Base-by-base conservation (phyloP, 2,329 filamentous ascomycete species). In the Thyridium curvatum region DNA sequence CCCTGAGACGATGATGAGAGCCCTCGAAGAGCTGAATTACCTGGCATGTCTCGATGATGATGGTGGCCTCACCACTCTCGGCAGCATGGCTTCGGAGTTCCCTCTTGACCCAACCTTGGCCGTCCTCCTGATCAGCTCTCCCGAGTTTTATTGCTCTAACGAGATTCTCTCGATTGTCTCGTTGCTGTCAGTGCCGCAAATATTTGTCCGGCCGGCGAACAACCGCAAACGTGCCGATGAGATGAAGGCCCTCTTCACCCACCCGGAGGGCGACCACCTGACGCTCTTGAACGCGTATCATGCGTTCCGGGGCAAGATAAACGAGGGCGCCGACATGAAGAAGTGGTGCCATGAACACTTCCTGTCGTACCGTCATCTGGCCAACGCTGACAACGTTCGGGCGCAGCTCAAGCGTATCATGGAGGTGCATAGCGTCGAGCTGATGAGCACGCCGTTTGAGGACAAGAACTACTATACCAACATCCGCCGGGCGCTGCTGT, bases 381-480 rank as follows among this genome's bases (percentile, higher is more conserved):
- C 87, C 42, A 94, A 89, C 49, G 93, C 93, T 10, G 93, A 98
- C 66, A 94, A 93, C 52, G 91, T 98, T 8, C 89, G 93, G 35
- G 66, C 81, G 40, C 93, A 98, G 66, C 78, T 98, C 28, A 86
- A 87, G 65, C 84, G 89, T 41, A 96, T 97, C 61, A 98, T 98
- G 94, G 90, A 98, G 68, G 87, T 85, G 12, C 79, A 89, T 49
- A 85, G 83, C 42, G 67, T 98, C 9, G 86, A 94, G 45, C 79
- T 98, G 37, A 61, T 96, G 39, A 93, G 86, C 38, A 97, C 91
- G 1, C 77, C 85, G 0, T 97, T 95, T 56, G 84, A 90, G 53
- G 83, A 97, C 67, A 95, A 94, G 72, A 87, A 94, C 57, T 98
- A 98, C 71, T 98, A 97, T 65, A 88, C 81, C 60, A 98, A 98